Base-by-base conservation (phyloP, 768 basidiomycete species). In the Rubroboletus pulcherrimus region DNA sequence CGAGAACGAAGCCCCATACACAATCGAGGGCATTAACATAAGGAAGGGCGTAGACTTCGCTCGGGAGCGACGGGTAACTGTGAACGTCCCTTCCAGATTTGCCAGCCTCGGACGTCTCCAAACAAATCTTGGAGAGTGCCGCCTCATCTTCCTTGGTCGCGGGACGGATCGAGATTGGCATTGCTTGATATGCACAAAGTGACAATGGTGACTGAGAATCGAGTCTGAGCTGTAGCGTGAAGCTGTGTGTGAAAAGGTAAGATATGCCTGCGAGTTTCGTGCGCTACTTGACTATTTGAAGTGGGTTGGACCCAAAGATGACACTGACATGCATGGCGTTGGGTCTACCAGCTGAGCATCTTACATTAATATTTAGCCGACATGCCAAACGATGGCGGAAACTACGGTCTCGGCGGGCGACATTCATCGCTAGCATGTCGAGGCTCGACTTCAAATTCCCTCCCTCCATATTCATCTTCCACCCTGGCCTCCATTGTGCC, bases 1-100 rank as follows among this genome's bases (percentile, higher is more conserved):
- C 83, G 66, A 93, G 71, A 40, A 91, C 88, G 67, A 88, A 92
- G 11, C 81, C 88, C 80, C 82, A 90, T 24, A 85, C 83, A 51
- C 64, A 60, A 7, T 73, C 78, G n/a, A 82, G 79, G 15, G 87
- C 71, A 51, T 82, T 81, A 54, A 88, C 77, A 69, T 92, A 92
- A 2, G 90, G 90, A 44, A 89, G 79, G 4, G 89, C 85, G 63
- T 85, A 91, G 41, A 86, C 75, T 41, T 90, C 76, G 6, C 89
- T 88, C 11, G 82, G 84, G 34, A 91, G 81, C 60, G 87, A 85
- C 12, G 74, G 74, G 61, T 77, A 78, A 39, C 81, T 80, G 71
- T 90, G 86, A 30, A 83, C 73, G 37, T 62, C 62, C 67, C 83
- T 82, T 37, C 87, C 87, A 54, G 86, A 84, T 59, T 72, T 74